Conservation (phyloP, 2,329 filamentous ascomycete species). For the Xylariaceae sp. region DNA sequence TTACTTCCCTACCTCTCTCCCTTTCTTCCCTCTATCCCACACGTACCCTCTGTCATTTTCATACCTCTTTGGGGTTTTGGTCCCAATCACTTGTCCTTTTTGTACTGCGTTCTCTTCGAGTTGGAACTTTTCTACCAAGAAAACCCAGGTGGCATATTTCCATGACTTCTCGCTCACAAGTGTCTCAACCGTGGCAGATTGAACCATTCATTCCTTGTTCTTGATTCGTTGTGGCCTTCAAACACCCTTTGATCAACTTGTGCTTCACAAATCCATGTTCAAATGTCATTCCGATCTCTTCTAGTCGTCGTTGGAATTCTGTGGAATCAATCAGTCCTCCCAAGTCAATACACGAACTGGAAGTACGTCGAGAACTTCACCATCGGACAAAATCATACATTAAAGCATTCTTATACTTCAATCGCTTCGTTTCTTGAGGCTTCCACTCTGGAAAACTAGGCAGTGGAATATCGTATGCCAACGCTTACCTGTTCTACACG, state of each 20-base stretch:
- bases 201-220: not conserved
- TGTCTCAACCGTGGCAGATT: not conserved
- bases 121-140: not conserved
- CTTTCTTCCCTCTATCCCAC: not conserved
- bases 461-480: not conserved
- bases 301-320: not conserved
- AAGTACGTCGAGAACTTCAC: not conserved
- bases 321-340: not conserved
- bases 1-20: not conserved
- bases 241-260: not conserved
- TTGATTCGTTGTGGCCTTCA: not conserved
- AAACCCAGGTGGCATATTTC: not conserved
- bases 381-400: not conserved
- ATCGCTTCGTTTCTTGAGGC: not conserved
- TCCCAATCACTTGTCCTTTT: not conserved
- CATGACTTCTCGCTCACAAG: not conserved
- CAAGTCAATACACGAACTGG: not conserved
- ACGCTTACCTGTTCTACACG: no score
- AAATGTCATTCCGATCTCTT: not conserved
- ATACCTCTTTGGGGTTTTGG: no score
- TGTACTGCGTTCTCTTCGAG: not conserved
- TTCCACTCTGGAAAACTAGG: not conserved
- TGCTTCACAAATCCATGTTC: not conserved
- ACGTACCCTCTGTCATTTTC: no score
- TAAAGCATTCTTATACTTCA: not conserved